A percentile compares a stretch with the other conserved stretches of the same genome.
Conservation (phyloP, 2,329 filamentous ascomycete species). For the Talaromyces amestolkiae region DNA sequence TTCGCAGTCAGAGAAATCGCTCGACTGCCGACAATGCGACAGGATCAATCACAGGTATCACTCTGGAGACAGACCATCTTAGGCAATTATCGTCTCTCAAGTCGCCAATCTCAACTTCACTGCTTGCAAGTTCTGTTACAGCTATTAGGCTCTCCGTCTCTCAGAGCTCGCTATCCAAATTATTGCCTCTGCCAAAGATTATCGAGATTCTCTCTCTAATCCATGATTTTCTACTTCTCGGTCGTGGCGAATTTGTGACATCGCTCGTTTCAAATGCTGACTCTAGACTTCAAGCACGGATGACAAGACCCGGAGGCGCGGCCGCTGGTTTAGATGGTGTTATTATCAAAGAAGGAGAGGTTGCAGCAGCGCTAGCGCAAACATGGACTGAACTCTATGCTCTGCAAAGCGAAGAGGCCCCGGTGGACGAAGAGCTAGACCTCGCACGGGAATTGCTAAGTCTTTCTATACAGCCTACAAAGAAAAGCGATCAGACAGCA, state of each 20-base stretch:
- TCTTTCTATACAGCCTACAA: constrained; percentile 51
- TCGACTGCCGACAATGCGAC: constrained; percentile 33
- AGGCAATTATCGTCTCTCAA: constrained; percentile 64
- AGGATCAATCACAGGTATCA: constrained; percentile 60
- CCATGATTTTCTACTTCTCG: constrained; percentile 82
- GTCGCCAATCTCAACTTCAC: constrained; percentile 70
- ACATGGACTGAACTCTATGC: constrained; percentile 79
- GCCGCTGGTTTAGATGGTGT: constrained; percentile 57
- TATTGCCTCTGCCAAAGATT: constrained; percentile 75
- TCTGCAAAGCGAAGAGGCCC: constrained; percentile 74
- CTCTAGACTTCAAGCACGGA: constrained; percentile 70
- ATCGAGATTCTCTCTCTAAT: constrained; percentile 73
- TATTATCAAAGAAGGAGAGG: constrained; percentile 80
- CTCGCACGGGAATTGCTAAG: constrained; percentile 74
- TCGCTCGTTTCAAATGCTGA: constrained; percentile 83
- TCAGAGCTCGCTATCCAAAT: constrained; percentile 74
- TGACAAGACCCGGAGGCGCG: constrained; percentile 57
- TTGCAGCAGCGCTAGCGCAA: constrained; percentile 70
- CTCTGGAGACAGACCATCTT: constrained; percentile 41
- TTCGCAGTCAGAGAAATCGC: constrained; percentile 55
- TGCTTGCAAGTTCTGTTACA: constrained; percentile 69
- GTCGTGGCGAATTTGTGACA: constrained; percentile 86
- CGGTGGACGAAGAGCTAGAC: constrained; percentile 71
- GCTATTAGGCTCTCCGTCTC: constrained; percentile 79
- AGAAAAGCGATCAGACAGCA: constrained; percentile 32